Evolutionary conservation across 768 basidiomycete species (phyloP).

Genomic region (Cystofilobasidium macerans): DNA sequence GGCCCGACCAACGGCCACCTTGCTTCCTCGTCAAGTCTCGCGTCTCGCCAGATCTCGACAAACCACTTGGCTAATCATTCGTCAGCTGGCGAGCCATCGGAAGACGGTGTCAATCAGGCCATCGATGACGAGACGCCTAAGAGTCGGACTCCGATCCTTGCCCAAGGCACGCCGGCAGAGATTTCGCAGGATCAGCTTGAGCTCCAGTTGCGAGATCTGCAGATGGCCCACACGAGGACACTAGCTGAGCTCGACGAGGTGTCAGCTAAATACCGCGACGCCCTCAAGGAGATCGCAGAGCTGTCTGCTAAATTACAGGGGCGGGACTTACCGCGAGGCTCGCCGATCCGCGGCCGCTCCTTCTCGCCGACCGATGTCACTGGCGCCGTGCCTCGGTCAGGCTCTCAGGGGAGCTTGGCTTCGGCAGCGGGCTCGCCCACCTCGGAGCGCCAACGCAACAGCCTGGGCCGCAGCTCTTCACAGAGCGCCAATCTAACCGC

Average conservation of each 20-base stretch:
- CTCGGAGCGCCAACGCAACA: not conserved
- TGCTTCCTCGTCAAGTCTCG: not conserved
- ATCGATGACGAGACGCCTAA: not conserved
- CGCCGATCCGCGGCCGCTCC: not conserved
- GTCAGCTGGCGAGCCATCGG: conserved; percentile 2
- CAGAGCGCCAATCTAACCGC: not conserved
- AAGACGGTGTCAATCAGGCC: not conserved
- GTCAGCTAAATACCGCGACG: conserved; percentile 43
- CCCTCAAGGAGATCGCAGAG: conserved; percentile 83
- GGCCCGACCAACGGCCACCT: not conserved
- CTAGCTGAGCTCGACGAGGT: conserved; percentile 31
- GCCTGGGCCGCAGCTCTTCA: not conserved
- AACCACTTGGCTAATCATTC: not conserved
- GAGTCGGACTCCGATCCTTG: conserved; percentile 1
- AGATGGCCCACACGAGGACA: conserved; percentile 27
- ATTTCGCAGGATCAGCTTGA: conserved; percentile 3
- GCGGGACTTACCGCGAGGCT: conserved; percentile 42
- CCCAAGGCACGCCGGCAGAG: conserved; percentile 3
- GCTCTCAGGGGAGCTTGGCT: not conserved
- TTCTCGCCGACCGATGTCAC: not conserved
- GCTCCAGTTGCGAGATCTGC: conserved; percentile 56
- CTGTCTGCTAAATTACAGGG: conserved; percentile 84
- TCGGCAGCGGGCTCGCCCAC: not conserved
- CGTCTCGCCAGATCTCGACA: not conserved
- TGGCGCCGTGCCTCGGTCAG: not conserved